A percentile compares a stretch with the other conserved stretches of the same genome.
phyloP scores from a whole-genome alignment of 2,329 filamentous ascomycete species.

The Penicillium sclerotigenum region DNA sequence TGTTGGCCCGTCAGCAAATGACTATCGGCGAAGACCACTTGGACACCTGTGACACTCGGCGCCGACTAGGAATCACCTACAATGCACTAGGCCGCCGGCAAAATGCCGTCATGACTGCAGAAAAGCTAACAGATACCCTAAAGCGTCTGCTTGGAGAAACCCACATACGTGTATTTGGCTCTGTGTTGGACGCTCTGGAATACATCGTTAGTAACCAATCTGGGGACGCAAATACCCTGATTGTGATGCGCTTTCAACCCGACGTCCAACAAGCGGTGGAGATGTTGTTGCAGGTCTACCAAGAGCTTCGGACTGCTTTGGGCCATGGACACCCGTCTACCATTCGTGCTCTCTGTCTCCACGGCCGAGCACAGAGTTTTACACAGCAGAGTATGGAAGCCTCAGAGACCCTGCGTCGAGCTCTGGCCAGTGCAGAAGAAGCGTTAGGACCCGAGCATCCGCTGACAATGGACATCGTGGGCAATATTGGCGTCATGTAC shows the following conservation, averaged over 20 bases:
- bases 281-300: constrained; percentile 14
- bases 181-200: constrained; percentile 24
- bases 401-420: constrained; percentile 31
- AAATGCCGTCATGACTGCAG: constrained; percentile 23
- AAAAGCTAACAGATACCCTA: constrained; percentile 22
- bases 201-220: constrained; percentile 23
- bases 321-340: constrained; percentile 24
- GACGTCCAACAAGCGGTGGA: constrained; percentile 20
- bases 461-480: constrained; percentile 28
- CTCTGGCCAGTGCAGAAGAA: constrained; percentile 29
- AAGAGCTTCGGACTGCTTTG: constrained; percentile 22
- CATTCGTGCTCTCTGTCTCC: constrained; percentile 25
- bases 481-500: constrained; percentile 31
- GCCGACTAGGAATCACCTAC: constrained; percentile 27
- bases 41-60: constrained; percentile 30
- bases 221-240: not conserved
- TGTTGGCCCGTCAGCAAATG: constrained; percentile 34
- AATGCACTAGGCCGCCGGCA: constrained; percentile 20
- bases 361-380: constrained; percentile 22
- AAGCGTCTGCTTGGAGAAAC: constrained; percentile 27
- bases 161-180: constrained; percentile 25
- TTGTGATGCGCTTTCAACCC: constrained; percentile 10
- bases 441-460: constrained; percentile 25
- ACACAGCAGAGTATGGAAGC: constrained; percentile 19
- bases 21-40: constrained; percentile 32